phyloP scores from a whole-genome alignment of 2,329 filamentous ascomycete genomes.

The Colletotrichum sp. region DNA sequence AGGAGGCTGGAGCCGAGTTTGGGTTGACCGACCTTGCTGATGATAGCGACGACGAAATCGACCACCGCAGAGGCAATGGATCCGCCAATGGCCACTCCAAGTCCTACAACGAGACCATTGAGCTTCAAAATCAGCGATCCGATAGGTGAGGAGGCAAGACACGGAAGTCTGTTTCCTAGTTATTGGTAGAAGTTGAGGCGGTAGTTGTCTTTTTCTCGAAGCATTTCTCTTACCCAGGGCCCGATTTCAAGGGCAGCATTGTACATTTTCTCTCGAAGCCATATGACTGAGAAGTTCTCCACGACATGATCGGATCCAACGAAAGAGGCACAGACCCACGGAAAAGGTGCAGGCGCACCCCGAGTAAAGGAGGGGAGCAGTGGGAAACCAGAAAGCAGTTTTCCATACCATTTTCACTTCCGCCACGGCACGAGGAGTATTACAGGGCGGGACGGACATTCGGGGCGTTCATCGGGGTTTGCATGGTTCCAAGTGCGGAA shows the following conservation, averaged over 20 bases:
- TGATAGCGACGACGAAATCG: conserved; percentile 70
- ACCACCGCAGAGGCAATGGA: conserved; percentile 40
- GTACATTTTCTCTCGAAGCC: conserved; percentile 22
- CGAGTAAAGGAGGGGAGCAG: background rate
- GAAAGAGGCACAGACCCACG: conserved; percentile 20
- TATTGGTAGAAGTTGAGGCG: conserved; percentile 2
- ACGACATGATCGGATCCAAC: conserved; percentile 21
- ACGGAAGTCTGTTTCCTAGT: background rate
- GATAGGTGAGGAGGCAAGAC: conserved; percentile 31
- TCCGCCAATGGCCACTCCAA: conserved; percentile 45
- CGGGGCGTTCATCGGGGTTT: conserved; percentile 16
- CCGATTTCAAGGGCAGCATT: conserved; percentile 14
- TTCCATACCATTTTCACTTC: conserved; percentile 12
- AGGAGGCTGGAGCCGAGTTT: conserved; percentile 77
- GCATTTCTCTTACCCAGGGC: conserved; percentile 7
- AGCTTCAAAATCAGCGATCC: conserved; percentile 54
- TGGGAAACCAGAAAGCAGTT: conserved; percentile 6
- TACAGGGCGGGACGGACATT: conserved; percentile 10
- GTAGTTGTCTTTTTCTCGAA: conserved; percentile 9
- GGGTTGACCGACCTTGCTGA: conserved; percentile 81
- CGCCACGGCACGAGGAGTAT: conserved; percentile 15
- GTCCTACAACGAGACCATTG: conserved; percentile 46
- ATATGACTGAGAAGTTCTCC: conserved; percentile 22
- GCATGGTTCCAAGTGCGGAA: conserved; percentile 9
- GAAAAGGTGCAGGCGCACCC: conserved; percentile 12